Evolutionary conservation across 2,329 filamentous ascomycete species (phyloP).

Genomic region (Berkeleyomyces basicola): DNA sequence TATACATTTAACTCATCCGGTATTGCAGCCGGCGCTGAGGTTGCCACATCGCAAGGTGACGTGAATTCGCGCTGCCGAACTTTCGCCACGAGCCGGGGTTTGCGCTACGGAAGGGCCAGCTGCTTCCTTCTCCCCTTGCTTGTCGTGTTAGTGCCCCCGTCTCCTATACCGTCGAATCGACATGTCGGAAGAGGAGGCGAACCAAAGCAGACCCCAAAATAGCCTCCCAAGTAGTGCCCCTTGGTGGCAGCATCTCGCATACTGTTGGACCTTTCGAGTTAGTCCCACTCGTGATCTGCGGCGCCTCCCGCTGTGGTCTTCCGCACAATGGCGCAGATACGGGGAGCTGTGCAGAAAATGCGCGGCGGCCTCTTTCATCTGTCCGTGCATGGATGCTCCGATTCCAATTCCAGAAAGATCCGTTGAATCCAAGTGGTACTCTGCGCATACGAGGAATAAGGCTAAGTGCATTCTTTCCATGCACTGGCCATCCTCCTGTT

Average conservation of each 20-base stretch:
- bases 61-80: background rate
- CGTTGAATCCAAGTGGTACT: background rate
- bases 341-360: background rate
- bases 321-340: background rate
- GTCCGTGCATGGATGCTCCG: background rate
- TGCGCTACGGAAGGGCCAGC: background rate
- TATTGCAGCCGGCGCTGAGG: too few species aligned
- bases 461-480: background rate
- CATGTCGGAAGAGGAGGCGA: background rate
- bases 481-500: background rate
- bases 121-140: background rate
- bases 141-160: background rate
- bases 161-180: background rate
- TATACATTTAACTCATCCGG: too few species aligned
- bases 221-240: background rate
- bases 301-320: background rate
- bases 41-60: background rate
- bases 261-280: too few species aligned
- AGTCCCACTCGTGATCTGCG: too few species aligned
- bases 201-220: background rate
- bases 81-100: background rate
- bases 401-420: background rate
- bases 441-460: background rate
- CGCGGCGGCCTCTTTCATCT: background rate
- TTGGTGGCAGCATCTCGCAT: too few species aligned